These are phyloP conservation scores for Pistacia integerrima DNA, from an alignment of 345 rosid genomes.

Conservation along the genomic window DNA sequence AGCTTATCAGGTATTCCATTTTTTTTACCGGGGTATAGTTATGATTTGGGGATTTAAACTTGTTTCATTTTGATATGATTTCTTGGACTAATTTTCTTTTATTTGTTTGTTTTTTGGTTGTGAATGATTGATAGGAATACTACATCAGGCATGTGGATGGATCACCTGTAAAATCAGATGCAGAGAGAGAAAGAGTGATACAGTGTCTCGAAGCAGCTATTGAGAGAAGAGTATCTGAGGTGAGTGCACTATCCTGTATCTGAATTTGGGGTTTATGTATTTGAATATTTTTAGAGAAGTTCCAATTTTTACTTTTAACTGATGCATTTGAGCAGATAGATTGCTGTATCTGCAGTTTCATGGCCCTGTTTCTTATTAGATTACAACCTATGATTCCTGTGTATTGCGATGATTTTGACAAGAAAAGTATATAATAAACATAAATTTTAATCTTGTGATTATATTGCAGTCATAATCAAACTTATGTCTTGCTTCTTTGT, in stretches of 20 bases:
- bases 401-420: slow-evolving; percentile 1
- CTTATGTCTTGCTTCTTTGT: neutral
- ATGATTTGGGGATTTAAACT: neutral
- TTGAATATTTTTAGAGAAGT: neutral
- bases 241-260: slow-evolving; percentile 15
- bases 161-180: slow-evolving; percentile 81
- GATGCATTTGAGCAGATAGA: neutral
- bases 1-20: slow-evolving; percentile 66
- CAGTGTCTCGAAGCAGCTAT: slow-evolving; percentile 97
- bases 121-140: slow-evolving; percentile 53
- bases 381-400: neutral
- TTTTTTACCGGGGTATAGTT: neutral
- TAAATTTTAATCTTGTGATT: neutral
- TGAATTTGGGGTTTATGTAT: neutral
- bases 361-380: neutral
- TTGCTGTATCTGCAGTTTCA: neutral
- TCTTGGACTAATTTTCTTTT: neutral
- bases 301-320: neutral
- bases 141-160: slow-evolving; percentile 89
- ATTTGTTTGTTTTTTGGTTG: slow-evolving; percentile 8
- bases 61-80: neutral
- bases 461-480: slow-evolving; percentile 12
- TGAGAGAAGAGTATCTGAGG: slow-evolving; percentile 93
- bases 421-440: neutral
- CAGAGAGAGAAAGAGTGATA: slow-evolving; percentile 75